phyloP scores from a whole-genome alignment of 345 rosid genomes.

The Psidium guajava region DNA sequence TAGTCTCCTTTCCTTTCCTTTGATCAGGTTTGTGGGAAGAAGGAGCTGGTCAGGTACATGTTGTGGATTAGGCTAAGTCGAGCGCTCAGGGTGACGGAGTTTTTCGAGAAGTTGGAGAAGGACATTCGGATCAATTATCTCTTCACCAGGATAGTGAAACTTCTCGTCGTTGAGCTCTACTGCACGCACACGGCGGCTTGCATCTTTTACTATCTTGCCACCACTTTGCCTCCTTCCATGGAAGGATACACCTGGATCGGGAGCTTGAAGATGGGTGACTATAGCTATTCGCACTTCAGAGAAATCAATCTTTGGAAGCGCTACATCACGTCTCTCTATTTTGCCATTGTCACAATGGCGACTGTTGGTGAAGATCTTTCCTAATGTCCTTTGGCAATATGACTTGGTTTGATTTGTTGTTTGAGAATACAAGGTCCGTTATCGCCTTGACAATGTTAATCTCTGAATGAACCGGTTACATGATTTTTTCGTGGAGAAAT shows the following conservation, averaged over 20 bases:
- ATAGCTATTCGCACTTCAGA: conserved; percentile 46
- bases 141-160: conserved; percentile 69
- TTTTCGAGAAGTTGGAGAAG: conserved; percentile 75
- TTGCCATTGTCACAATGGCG: conserved; percentile 86
- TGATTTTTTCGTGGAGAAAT: not conserved
- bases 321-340: conserved; percentile 64
- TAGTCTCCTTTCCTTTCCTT: not conserved
- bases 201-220: conserved; percentile 85
- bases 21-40: conserved; percentile 41
- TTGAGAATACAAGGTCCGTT: not conserved
- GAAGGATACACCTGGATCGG: conserved; percentile 94
- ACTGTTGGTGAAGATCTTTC: conserved; percentile 56
- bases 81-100: conserved; percentile 38
- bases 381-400: not conserved
- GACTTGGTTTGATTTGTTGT: not conserved
- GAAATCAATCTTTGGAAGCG: conserved; percentile 70
- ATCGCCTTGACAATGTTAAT: not conserved
- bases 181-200: conserved; percentile 95
- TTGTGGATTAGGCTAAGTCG: conserved; percentile 70
- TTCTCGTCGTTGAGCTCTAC: conserved; percentile 73
- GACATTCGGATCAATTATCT: conserved; percentile 75
- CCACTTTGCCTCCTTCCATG: conserved; percentile 57
- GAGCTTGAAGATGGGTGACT: conserved; percentile 75
- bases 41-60: conserved; percentile 66
- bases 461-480: not conserved